phyloP scores from a whole-genome alignment of 345 rosid genomes.

The Syzygium aromaticum region DNA sequence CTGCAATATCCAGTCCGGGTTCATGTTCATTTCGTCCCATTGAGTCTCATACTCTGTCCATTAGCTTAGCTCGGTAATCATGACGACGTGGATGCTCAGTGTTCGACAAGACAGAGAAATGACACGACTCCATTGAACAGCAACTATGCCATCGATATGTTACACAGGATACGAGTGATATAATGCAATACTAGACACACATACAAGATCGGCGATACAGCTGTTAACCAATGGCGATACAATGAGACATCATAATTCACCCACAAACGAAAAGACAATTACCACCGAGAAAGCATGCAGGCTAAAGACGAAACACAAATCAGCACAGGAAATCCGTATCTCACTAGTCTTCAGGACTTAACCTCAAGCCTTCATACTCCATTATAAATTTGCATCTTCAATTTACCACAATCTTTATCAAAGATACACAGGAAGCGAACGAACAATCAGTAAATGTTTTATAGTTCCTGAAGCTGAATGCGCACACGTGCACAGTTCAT shows the following conservation, averaged over 20 bases:
- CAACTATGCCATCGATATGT: background rate
- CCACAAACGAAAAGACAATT: background rate
- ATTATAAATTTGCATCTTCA: background rate
- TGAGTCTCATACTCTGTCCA: background rate
- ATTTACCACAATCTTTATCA: background rate
- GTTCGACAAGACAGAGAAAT: background rate
- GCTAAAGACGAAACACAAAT: background rate
- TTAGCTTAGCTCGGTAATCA: background rate
- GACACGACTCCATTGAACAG: background rate
- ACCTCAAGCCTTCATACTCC: background rate
- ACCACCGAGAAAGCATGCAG: background rate
- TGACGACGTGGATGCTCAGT: background rate
- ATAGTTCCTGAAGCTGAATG: background rate
- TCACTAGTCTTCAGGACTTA: background rate
- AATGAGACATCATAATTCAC: background rate
- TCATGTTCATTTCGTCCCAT: background rate
- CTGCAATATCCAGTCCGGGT: background rate
- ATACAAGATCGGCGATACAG: background rate
- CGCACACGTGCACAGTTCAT: background rate
- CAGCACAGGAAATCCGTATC: background rate
- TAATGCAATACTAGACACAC: background rate
- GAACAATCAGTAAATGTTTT: background rate
- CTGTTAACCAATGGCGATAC: background rate
- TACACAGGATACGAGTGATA: background rate
- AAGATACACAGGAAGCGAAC: background rate